Conservation (phyloP, 2,329 filamentous ascomycete species). For the Alternaria angustiovoidea region DNA sequence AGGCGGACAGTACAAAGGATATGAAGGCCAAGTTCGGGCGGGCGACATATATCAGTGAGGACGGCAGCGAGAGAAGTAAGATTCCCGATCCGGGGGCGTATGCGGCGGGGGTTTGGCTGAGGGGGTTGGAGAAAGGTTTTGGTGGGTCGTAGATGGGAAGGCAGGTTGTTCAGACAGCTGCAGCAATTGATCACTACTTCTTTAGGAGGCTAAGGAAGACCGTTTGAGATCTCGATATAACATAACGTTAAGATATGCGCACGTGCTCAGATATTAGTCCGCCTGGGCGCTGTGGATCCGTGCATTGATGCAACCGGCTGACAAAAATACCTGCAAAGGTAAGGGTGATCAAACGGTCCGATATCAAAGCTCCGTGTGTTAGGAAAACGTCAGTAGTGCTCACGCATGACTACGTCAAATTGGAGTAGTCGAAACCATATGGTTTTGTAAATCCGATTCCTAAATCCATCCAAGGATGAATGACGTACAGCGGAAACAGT, state of each 20-base stretch:
- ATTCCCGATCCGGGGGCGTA: slow-evolving; percentile 74
- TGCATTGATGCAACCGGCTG: too few relatives aligned
- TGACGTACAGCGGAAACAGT: too few relatives aligned
- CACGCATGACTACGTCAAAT: too few relatives aligned
- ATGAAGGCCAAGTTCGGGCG: slow-evolving; percentile 90
- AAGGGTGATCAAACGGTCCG: too few relatives aligned
- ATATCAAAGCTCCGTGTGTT: too few relatives aligned
- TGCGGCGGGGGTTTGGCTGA: slow-evolving; percentile 83
- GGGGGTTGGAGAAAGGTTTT: slow-evolving; percentile 59
- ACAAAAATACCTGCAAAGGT: too few relatives aligned
- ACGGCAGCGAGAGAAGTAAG: slow-evolving; percentile 59
- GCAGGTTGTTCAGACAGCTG: not conserved
- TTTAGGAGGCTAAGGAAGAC: not conserved
- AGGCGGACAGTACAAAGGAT: slow-evolving; percentile 81
- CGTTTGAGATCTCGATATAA: not conserved
- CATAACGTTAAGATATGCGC: not conserved
- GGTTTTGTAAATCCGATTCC: too few relatives aligned
- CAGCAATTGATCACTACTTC: not conserved
- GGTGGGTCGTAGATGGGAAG: not conserved
- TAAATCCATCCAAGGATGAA: too few relatives aligned
- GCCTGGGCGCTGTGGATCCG: too few relatives aligned
- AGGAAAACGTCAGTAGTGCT: too few relatives aligned
- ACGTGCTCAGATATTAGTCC: not conserved
- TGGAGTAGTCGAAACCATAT: too few relatives aligned
- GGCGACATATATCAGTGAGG: slow-evolving; percentile 80